These are phyloP conservation scores for Trichoderma sp. DNA, from an alignment of 2,329 filamentous ascomycete species.

Conservation along the genomic window DNA sequence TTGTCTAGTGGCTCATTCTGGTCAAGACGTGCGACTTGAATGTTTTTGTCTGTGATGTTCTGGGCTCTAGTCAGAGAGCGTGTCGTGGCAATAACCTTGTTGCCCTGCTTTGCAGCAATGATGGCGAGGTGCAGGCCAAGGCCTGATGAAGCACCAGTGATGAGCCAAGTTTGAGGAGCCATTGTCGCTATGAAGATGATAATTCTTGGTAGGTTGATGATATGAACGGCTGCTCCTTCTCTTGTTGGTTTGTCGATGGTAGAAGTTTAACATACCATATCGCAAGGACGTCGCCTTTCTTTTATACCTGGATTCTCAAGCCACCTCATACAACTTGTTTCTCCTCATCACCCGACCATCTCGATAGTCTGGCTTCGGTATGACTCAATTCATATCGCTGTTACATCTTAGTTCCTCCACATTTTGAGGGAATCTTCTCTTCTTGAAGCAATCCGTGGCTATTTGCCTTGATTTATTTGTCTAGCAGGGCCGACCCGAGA, in stretches of 20 bases:
- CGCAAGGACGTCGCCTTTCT: neutral
- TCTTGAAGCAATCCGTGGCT: neutral
- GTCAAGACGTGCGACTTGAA: slow-evolving; percentile 5
- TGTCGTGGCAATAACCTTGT: slow-evolving; percentile 14
- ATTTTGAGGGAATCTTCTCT: neutral
- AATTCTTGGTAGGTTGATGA: neutral
- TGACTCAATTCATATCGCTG: neutral
- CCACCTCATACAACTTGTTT: neutral
- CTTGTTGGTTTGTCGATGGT: neutral
- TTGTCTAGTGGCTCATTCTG: slow-evolving; percentile 13
- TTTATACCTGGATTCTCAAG: slow-evolving; percentile 9
- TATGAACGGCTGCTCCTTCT: neutral
- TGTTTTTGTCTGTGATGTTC: neutral
- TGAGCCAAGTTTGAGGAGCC: slow-evolving; percentile 16
- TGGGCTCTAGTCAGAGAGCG: neutral
- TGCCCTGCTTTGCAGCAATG: slow-evolving; percentile 8
- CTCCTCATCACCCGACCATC: neutral
- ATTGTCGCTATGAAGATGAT: neutral
- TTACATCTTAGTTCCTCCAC: neutral
- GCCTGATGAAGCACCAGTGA: slow-evolving; percentile 16
- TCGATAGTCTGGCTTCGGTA: neutral
- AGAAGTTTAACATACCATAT: neutral
- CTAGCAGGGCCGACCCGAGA: neutral
- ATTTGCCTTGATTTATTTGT: neutral
- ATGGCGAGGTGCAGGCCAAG: slow-evolving; percentile 7